Base-by-base conservation (phyloP, 805 yeast genomes). In the Saccharomyces eubayanus region DNA sequence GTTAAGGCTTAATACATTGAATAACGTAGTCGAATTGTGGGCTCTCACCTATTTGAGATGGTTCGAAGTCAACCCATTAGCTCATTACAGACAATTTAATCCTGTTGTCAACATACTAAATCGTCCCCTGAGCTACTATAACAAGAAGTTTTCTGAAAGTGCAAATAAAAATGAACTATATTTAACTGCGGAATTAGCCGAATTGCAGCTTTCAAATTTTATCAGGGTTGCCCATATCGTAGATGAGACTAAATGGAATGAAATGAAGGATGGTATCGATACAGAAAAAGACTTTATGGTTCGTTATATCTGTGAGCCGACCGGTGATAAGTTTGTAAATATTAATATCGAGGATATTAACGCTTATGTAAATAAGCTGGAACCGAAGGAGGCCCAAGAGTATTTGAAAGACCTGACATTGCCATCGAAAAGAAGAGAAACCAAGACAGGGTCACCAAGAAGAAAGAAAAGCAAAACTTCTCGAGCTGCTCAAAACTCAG, bases 181-280 rank as follows among this genome's bases (percentile, higher is more conserved):
- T 57, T 59, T 84, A n/a, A 77, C 86, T 0, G 72, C 84, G 3
- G 73, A 76, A 14, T 52, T 70, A 20, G 74, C 71, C 2, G 74
- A 74, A 31, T 60, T 83, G 8, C 56, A 61, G 11, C 62, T 81
- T 2, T 50, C 53, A 0, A 72, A 78, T 47, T 70, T 83, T 14
- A 57, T 78, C 1, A 72, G 67, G 6, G 70, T 70, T 47, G 80
- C 78, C 9, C 69, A 62, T 14, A 77, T 84, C 0, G 55, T 79
- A 9, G 74, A 78, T 1, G 52, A 60, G 5, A 49, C 62, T 0
- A 73, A 74, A 16, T 74, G 58, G 58, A 14, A 52, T 16, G 48
- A 31, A 31, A 3, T 28, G 11, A 36, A 45, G 3, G 8, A 27
- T 1, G 50, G 51, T 5, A 29, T 49, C 3, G 50, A 30, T 12